Evolutionary conservation across 2,329 filamentous ascomycete species (phyloP).

Genomic region (Paraphaeosphaeria minitans): DNA sequence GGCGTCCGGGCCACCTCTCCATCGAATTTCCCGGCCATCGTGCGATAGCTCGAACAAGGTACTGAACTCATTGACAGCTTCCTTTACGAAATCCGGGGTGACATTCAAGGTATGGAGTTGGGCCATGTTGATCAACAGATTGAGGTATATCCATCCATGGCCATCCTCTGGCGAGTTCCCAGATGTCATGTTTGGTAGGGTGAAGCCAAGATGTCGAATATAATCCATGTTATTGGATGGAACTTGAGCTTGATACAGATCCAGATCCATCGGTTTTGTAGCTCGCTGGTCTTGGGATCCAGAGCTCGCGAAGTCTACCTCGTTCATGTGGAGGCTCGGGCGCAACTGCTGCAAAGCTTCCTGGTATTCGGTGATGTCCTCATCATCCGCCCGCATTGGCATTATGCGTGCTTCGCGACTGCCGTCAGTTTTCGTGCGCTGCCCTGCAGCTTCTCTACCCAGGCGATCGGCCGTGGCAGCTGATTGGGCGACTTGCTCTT

Average conservation of each 20-base stretch:
- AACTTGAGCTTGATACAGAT: constrained; percentile 76
- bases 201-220: constrained; percentile 73
- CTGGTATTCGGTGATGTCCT: constrained; percentile 22
- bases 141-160: constrained; percentile 83
- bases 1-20: constrained; percentile 71
- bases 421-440: constrained; percentile 46
- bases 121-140: constrained; percentile 78
- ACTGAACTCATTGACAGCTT: constrained; percentile 72
- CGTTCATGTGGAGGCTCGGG: constrained; percentile 20
- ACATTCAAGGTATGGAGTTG: constrained; percentile 87
- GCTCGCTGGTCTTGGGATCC: constrained; percentile 71
- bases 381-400: constrained; percentile 25
- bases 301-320: constrained; percentile 37
- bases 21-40: constrained; percentile 79
- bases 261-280: constrained; percentile 75
- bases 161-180: constrained; percentile 63
- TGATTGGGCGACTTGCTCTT: constrained; percentile 62
- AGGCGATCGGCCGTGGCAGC: constrained; percentile 56
- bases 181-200: constrained; percentile 61
- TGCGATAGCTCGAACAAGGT: constrained; percentile 76
- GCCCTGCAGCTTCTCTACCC: constrained; percentile 49
- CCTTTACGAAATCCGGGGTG: constrained; percentile 75
- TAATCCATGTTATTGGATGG: constrained; percentile 80
- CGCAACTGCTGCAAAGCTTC: constrained; percentile 22
- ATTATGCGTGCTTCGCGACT: constrained; percentile 55